phyloP scores from a whole-genome alignment of 371 early-diverging fungal genomes.

The Mucor racemosus region DNA sequence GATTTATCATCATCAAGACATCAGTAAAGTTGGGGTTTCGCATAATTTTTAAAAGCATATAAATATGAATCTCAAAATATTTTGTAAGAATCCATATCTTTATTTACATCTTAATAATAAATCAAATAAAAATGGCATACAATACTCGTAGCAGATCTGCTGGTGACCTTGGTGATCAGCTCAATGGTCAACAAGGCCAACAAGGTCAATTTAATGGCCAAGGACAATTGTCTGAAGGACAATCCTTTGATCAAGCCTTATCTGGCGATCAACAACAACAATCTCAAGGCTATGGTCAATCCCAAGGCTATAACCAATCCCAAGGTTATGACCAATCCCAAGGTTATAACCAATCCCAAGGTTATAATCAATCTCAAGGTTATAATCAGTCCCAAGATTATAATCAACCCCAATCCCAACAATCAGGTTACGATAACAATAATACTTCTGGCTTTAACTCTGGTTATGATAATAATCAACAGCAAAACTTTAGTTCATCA shows the following conservation, averaged over 20 bases:
- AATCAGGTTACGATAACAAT: background rate
- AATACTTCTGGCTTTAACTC: background rate
- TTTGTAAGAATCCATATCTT: background rate
- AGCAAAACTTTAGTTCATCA: background rate
- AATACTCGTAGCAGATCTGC: slow-evolving; percentile 9
- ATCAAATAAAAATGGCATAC: slow-evolving; percentile 8
- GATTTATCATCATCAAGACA: background rate
- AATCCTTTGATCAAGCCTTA: slow-evolving; percentile 5
- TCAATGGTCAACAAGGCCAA: background rate
- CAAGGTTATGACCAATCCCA: slow-evolving; percentile 1
- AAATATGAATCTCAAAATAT: background rate
- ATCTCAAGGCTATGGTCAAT: background rate
- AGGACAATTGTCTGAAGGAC: background rate
- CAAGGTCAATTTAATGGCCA: background rate
- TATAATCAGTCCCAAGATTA: background rate
- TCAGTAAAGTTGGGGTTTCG: background rate
- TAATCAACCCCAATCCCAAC: slow-evolving; percentile 4
- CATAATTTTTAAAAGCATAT: background rate
- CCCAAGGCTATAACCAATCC: background rate
- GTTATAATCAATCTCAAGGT: background rate
- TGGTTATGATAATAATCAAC: background rate
- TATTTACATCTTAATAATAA: background rate
- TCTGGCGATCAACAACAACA: background rate
- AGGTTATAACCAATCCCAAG: slow-evolving; percentile 1
- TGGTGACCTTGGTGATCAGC: slow-evolving; percentile 3